phyloP scores from a whole-genome alignment of 164 flowering plant genomes.

The Brasenia schreberi region DNA sequence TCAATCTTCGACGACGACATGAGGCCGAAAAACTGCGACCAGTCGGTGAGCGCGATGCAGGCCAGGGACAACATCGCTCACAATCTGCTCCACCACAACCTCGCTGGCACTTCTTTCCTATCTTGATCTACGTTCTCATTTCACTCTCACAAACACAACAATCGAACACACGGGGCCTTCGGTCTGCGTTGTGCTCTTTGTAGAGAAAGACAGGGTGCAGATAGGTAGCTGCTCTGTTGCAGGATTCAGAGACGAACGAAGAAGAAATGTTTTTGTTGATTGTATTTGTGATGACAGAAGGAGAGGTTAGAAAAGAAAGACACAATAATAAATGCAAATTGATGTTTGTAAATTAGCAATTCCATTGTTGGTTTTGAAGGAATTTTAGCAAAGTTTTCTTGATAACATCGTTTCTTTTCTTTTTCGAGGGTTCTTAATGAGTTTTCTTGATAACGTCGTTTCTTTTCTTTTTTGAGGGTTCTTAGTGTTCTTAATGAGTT shows the following conservation, averaged over 20 bases:
- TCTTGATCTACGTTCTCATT: conserved; percentile 3
- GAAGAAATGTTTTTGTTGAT: no score
- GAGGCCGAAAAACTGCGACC: conserved; percentile 29
- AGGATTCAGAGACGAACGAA: no score
- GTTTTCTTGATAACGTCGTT: not conserved
- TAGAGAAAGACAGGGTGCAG: no score
- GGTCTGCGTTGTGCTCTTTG: no score
- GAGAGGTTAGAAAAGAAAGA: no score
- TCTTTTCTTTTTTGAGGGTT: not conserved
- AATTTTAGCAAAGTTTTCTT: not conserved
- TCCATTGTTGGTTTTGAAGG: not conserved
- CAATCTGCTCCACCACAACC: conserved; percentile 60
- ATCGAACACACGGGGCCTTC: not conserved
- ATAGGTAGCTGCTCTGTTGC: no score
- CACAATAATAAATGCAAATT: not conserved
- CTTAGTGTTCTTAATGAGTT: not conserved
- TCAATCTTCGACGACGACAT: conserved; percentile 55
- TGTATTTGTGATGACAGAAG: no score
- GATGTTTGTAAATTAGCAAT: not conserved
- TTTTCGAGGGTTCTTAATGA: not conserved
- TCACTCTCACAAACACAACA: not conserved
- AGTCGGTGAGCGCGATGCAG: conserved; percentile 30
- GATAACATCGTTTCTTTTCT: no score
- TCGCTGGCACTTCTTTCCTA: conserved; percentile 40
- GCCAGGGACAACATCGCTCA: conserved; percentile 71